A percentile compares a stretch with the other conserved stretches of the same genome.
These are phyloP conservation scores for Rutstroemia sp. DNA, from an alignment of 2,329 filamentous ascomycete genomes.

Conservation along the genomic window DNA sequence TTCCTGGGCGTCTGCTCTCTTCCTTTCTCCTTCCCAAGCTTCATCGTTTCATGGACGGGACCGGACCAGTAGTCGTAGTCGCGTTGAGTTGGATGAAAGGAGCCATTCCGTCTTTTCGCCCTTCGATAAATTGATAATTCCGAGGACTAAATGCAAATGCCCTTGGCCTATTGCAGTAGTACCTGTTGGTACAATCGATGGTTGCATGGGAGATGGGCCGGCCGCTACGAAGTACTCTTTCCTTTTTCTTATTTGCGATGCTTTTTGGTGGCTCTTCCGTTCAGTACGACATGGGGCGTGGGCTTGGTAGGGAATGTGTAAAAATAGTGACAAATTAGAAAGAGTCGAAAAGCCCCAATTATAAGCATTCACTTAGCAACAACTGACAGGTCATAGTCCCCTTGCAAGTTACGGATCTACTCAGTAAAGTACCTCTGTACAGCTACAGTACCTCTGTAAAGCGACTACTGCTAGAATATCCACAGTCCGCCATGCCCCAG, in stretches of 20 bases:
- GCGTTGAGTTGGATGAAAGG: neutral
- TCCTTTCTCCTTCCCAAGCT: neutral
- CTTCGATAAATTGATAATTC: neutral
- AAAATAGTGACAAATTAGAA: constrained; percentile 8
- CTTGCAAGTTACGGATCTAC: neutral
- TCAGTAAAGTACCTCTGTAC: neutral
- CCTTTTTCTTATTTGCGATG: too few relatives aligned
- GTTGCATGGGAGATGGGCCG: neutral
- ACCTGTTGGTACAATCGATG: neutral
- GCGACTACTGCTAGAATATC: neutral
- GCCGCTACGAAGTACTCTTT: neutral
- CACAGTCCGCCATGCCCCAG: constrained; percentile 7
- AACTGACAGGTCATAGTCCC: neutral
- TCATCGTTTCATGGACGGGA: neutral
- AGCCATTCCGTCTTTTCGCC: neutral
- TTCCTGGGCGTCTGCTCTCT: too few relatives aligned
- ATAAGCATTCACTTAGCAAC: too few relatives aligned
- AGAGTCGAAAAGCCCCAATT: neutral
- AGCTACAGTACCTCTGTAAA: neutral
- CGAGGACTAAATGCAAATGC: neutral
- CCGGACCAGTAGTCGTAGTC: too few relatives aligned
- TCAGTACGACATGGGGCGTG: too few relatives aligned
- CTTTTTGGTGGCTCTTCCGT: too few relatives aligned
- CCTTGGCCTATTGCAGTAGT: too few relatives aligned
- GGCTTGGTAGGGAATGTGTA: neutral